These are phyloP conservation scores for Eucalyptus pumila DNA, from an alignment of 345 rosid genomes.

Conservation along the genomic window DNA sequence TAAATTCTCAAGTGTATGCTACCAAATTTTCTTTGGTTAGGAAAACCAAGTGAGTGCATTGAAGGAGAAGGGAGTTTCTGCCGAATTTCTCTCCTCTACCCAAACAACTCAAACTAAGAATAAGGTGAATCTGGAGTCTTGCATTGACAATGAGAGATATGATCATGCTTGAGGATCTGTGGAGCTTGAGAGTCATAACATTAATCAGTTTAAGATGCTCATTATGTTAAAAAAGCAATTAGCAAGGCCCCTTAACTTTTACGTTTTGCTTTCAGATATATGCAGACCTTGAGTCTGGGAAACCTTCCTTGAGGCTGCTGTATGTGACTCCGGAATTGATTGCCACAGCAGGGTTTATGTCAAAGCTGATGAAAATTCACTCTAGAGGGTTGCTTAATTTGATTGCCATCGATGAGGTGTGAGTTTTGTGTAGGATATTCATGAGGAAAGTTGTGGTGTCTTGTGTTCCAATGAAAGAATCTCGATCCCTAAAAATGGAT, in stretches of 20 bases:
- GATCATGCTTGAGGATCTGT: background rate
- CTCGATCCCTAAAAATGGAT: background rate
- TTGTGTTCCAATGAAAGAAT: background rate
- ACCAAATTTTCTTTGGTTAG: slow-evolving; percentile 11
- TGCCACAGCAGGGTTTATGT: slow-evolving; percentile 78
- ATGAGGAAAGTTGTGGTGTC: background rate
- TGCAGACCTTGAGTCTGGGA: slow-evolving; percentile 86
- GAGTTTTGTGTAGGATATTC: background rate
- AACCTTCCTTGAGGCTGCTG: slow-evolving; percentile 65
- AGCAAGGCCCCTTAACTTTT: background rate
- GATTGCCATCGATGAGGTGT: slow-evolving; percentile 91
- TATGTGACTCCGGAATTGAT: slow-evolving; percentile 94
- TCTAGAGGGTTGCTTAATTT: slow-evolving; percentile 85
- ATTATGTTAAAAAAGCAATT: background rate
- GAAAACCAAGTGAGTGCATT: slow-evolving; percentile 87
- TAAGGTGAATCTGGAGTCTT: slow-evolving; percentile 16
- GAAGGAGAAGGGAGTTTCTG: slow-evolving; percentile 88
- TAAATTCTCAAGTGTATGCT: background rate
- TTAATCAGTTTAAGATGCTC: background rate
- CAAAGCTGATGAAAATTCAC: slow-evolving; percentile 62
- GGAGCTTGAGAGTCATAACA: background rate
- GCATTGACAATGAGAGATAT: background rate
- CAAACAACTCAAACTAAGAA: slow-evolving; percentile 49
- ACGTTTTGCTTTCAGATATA: slow-evolving; percentile 41
- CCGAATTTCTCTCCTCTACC: slow-evolving; percentile 84